Conservation (phyloP, 768 basidiomycete species). For the Lentinula boryana region DNA sequence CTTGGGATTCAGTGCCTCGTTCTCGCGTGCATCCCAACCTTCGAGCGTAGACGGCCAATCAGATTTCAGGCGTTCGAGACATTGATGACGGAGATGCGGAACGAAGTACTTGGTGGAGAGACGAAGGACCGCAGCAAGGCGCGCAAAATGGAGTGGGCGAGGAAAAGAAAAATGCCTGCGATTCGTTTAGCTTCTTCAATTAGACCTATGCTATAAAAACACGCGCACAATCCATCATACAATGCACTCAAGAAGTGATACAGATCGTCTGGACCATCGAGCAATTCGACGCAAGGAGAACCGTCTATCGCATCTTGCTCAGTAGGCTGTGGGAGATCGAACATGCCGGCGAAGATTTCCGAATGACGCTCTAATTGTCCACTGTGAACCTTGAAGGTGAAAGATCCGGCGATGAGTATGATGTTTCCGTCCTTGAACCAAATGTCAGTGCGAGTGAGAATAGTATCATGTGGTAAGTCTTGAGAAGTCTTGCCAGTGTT, state of each 20-base stretch:
- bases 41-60: conserved; percentile 67
- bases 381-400: conserved; percentile 3
- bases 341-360: conserved; percentile 66
- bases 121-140: conserved; percentile 59
- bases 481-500: background rate
- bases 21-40: conserved; percentile 68
- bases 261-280: conserved; percentile 64
- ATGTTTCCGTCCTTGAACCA: conserved; percentile 8
- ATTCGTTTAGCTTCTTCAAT: background rate
- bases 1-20: conserved; percentile 37
- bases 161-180: conserved; percentile 52
- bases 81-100: conserved; percentile 56
- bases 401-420: background rate
- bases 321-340: conserved; percentile 55
- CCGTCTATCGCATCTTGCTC: conserved; percentile 41
- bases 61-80: conserved; percentile 47
- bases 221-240: conserved; percentile 69
- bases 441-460: background rate
- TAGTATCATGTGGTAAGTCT: background rate
- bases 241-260: conserved; percentile 61
- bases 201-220: background rate
- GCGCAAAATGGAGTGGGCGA: conserved; percentile 41
- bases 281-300: conserved; percentile 51
- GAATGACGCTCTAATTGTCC: conserved; percentile 73
- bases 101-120: conserved; percentile 75